These are phyloP conservation scores for Venturiaceae sp. DNA, from an alignment of 2,329 filamentous ascomycete species.

Conservation along the genomic window DNA sequence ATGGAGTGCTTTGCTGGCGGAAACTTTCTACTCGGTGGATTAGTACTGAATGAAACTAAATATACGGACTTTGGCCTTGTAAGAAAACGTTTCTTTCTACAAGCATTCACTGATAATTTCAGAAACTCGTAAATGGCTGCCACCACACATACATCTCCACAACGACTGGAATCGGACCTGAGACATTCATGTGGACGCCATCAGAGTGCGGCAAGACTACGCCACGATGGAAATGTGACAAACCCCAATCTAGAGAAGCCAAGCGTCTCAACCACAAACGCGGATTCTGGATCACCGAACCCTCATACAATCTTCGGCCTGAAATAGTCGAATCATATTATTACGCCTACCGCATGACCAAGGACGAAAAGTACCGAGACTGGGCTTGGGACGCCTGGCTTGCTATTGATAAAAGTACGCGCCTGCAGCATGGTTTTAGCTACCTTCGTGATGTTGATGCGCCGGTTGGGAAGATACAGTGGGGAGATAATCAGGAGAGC, in stretches of 20 bases:
- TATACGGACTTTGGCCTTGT: slow-evolving; percentile 67
- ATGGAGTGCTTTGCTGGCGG: slow-evolving; percentile 77
- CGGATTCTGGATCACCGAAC: slow-evolving; percentile 50
- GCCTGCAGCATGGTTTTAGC: slow-evolving; percentile 57
- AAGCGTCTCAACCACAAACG: slow-evolving; percentile 43
- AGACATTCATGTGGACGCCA: slow-evolving; percentile 36
- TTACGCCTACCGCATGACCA: slow-evolving; percentile 76
- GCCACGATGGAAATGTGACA: background rate
- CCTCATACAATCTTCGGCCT: slow-evolving; percentile 60
- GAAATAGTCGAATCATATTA: slow-evolving; percentile 80
- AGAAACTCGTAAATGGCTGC: slow-evolving; percentile 59
- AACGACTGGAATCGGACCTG: slow-evolving; percentile 66
- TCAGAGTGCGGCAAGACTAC: slow-evolving; percentile 1
- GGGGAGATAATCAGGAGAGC: slow-evolving; percentile 72
- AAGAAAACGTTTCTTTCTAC: background rate
- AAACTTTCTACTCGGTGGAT: slow-evolving; percentile 73
- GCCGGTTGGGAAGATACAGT: slow-evolving; percentile 48
- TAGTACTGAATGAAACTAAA: slow-evolving; percentile 52
- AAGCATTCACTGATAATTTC: background rate
- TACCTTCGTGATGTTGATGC: slow-evolving; percentile 57
- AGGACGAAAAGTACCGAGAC: slow-evolving; percentile 65
- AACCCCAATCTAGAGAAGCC: background rate
- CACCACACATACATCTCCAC: slow-evolving; percentile 63
- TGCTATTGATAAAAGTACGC: slow-evolving; percentile 54
- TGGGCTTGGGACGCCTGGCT: slow-evolving; percentile 75